phyloP scores from a whole-genome alignment of 2,329 filamentous ascomycete species.

The Zymoseptoria tritici region DNA sequence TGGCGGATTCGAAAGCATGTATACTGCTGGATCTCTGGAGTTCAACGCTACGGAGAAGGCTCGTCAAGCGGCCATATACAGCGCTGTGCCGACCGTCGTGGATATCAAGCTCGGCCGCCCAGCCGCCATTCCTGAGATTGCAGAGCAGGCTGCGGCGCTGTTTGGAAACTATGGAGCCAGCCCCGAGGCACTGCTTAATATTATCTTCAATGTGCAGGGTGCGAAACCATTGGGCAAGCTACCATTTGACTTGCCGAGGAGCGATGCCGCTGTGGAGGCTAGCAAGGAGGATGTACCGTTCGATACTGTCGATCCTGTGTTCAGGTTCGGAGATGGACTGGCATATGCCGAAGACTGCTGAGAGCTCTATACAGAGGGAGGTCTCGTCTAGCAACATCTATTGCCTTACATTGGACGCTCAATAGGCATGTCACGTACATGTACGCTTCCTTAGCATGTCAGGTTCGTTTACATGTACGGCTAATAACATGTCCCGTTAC shows the following conservation, averaged over 20 bases:
- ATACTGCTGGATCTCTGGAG: constrained; percentile 37
- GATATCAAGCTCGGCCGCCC: constrained; percentile 41
- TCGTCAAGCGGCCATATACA: constrained; percentile 35
- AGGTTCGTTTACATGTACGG: too few relatives aligned
- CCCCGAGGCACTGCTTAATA: constrained; percentile 38
- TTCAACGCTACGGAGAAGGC: constrained; percentile 35
- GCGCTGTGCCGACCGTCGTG: constrained; percentile 34
- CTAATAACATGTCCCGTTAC: too few relatives aligned
- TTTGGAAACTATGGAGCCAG: constrained; percentile 37
- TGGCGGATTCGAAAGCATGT: constrained; percentile 35
- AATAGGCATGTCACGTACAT: too few relatives aligned
- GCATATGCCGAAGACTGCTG: constrained; percentile 19
- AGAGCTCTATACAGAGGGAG: neutral
- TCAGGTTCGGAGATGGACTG: constrained; percentile 31
- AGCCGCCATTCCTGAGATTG: constrained; percentile 38
- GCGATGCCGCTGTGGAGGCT: constrained; percentile 36
- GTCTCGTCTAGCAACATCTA: too few relatives aligned
- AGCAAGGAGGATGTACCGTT: constrained; percentile 32
- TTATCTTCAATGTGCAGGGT: constrained; percentile 33
- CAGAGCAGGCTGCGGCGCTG: constrained; percentile 33
- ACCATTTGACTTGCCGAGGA: constrained; percentile 43
- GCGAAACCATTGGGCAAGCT: constrained; percentile 37
- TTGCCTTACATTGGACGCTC: too few relatives aligned
- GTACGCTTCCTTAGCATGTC: too few relatives aligned
- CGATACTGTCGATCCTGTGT: constrained; percentile 32